These are phyloP conservation scores for Alternaria sp. DNA, from an alignment of 2,329 filamentous ascomycete genomes.

Conservation along the genomic window DNA sequence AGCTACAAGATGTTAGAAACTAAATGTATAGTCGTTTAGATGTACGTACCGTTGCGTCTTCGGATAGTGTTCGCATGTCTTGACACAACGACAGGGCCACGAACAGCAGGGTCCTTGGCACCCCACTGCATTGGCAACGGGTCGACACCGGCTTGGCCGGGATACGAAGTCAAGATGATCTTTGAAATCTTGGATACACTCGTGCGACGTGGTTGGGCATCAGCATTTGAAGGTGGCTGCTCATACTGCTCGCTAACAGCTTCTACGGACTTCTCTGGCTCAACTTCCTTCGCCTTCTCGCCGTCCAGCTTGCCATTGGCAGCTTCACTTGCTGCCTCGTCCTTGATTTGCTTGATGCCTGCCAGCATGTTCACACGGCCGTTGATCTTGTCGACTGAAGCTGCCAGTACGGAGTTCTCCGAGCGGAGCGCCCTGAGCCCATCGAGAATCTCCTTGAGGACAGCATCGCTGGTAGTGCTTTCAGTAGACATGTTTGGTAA, in stretches of 20 bases:
- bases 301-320: constrained; percentile 25
- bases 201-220: constrained; percentile 46
- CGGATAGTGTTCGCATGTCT: constrained; percentile 76
- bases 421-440: constrained; percentile 62
- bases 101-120: constrained; percentile 71
- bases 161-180: constrained; percentile 82
- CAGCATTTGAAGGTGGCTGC: constrained; percentile 38
- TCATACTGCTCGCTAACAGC: constrained; percentile 52
- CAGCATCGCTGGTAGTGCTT: constrained; percentile 41
- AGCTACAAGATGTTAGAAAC: constrained; percentile 49
- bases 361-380: constrained; percentile 67
- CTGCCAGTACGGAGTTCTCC: constrained; percentile 63
- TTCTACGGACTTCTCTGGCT: constrained; percentile 44
- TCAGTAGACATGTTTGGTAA: constrained; percentile 37
- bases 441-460: constrained; percentile 63
- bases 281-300: constrained; percentile 43
- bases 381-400: constrained; percentile 66
- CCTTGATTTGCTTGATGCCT: constrained; percentile 63
- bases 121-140: constrained; percentile 92
- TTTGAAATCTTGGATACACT: constrained; percentile 61
- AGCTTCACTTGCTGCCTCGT: constrained; percentile 51
- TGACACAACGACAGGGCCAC: constrained; percentile 89
- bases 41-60: constrained; percentile 72
- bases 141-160: constrained; percentile 91
- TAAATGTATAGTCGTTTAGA: neutral